Evolutionary conservation across 2,329 filamentous ascomycete species (phyloP), one percentile per base, ranked within the genome.

Genomic region (Chrysosporium queenslandicum): DNA sequence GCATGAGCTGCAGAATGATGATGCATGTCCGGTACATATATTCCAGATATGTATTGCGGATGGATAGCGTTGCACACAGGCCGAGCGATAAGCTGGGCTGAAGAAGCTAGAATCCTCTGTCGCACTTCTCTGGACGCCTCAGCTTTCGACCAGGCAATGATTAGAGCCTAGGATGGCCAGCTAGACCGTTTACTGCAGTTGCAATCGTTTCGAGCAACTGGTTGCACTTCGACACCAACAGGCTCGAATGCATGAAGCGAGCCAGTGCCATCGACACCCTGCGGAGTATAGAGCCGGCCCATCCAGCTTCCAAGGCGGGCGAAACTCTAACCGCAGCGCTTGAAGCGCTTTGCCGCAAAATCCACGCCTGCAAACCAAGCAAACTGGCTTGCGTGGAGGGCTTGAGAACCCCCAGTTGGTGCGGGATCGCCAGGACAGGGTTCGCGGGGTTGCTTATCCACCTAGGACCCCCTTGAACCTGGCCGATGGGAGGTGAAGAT

Each of bases 371-470:
- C 45, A 47, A 47, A 47, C 45, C 16, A n/a, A 36, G 30, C 45
- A 47, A 47, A 47, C 45, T 34, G 29, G 43, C 30, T 23, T 46
- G 43, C 43, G 30, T 43, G 29, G 29, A 46, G 43, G 14, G 42
- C 18, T 37, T 21, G n/a, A 32, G 40, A 46, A n/a, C n/a, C 18
- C 29, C 43, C 18, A 7, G 45, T 27, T 47, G 30, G 45, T 20
- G 45, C 45, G 45, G 32, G 45, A 47, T 36, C 45, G 21, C 20
- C 29, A 27, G 32, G 32, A 47, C 45, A 47, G 20, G 45, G 45
- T 37, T 37, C 20, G 16, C 2, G 21, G 21, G 23, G 6, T 6
- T 27, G 12, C 9, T 16, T 27, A 4, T 29, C 11, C 21, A 43
- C 40, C 16, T 25, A 23, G 23, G 40, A 21, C 12, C 18, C 6